A percentile compares a stretch with the other conserved stretches of the same genome.
Conservation (phyloP, 352 stramenopile genomes). For the Pythium guiyangense region DNA sequence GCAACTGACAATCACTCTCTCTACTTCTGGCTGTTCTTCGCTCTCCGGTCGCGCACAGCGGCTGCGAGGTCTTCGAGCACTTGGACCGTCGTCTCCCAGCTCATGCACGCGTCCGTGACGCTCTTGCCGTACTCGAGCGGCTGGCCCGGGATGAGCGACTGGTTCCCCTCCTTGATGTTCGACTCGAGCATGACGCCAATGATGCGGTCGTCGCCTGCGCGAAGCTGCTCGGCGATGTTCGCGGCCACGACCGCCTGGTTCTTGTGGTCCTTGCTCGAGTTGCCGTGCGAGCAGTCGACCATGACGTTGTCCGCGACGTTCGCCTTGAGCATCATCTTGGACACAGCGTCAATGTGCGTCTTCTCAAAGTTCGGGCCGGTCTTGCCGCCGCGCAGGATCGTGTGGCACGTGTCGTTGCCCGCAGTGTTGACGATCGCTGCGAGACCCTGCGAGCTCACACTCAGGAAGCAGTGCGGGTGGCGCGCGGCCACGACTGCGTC, state of each 20-base stretch:
- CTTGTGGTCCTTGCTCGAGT: conserved; percentile 87
- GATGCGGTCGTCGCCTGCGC: conserved; percentile 68
- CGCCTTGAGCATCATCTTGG: conserved; percentile 78
- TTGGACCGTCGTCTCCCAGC: conserved; percentile 74
- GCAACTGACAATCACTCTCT: conserved; percentile 1
- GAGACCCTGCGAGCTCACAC: conserved; percentile 82
- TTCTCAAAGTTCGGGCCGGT: conserved; percentile 82
- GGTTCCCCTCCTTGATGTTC: conserved; percentile 80
- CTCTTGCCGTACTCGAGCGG: conserved; percentile 87
- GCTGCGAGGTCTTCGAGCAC: conserved; percentile 72
- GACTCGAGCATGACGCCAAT: conserved; percentile 89
- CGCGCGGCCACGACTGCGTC: conserved; percentile 78
- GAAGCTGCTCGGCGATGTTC: conserved; percentile 70
- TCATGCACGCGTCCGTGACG: conserved; percentile 88
- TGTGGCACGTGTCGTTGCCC: conserved; percentile 86
- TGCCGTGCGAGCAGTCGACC: conserved; percentile 90
- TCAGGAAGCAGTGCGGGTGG: conserved; percentile 87
- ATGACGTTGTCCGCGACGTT: conserved; percentile 84
- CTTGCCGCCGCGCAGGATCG: conserved; percentile 86
- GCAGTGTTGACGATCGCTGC: conserved; percentile 85
- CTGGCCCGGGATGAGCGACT: conserved; percentile 68
- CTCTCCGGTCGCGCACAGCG: conserved; percentile 70
- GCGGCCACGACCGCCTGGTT: conserved; percentile 79
- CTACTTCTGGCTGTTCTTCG: conserved; percentile 31
- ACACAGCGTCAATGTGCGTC: conserved; percentile 77